Evolutionary conservation across 257 asterid species (phyloP).

Genomic region (Linderniella brevidens): DNA sequence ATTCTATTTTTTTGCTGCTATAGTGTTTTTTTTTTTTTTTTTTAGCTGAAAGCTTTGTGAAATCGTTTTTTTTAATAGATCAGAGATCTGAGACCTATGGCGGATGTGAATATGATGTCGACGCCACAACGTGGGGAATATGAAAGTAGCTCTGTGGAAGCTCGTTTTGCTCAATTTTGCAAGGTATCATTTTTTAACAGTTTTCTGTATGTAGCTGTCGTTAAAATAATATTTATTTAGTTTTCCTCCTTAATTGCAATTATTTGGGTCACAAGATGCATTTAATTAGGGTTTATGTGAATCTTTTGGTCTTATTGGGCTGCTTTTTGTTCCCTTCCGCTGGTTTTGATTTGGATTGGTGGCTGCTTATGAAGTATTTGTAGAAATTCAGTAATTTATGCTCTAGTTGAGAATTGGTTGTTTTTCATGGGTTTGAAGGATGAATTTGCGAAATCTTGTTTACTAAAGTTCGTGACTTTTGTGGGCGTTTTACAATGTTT

Average conservation of each 20-base stretch:
- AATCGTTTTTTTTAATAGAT: constrained; percentile 12
- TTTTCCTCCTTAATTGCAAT: neutral
- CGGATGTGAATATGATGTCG: constrained; percentile 20
- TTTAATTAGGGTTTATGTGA: neutral
- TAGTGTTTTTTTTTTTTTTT: constrained; percentile 18
- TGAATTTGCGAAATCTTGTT: no score
- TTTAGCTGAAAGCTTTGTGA: constrained; percentile 7
- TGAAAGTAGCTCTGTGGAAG: constrained; percentile 30
- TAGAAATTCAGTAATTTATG: no score
- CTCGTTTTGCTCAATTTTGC: constrained; percentile 57
- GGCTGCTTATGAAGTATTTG: no score
- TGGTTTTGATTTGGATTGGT: no score
- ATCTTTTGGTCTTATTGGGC: neutral
- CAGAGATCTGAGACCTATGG: constrained; percentile 36
- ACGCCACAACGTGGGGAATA: constrained; percentile 20
- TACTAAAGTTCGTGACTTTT: no score
- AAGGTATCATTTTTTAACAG: constrained; percentile 26
- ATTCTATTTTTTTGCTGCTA: constrained; percentile 4
- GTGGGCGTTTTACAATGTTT: no score
- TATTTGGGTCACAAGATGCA: neutral
- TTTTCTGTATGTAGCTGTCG: neutral
- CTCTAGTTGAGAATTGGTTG: no score
- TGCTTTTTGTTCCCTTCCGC: no score
- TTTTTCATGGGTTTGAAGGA: no score
- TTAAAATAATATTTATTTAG: neutral